These are phyloP conservation scores for Ophiostoma perfectum DNA, from an alignment of 2,329 filamentous ascomycete species.

Conservation along the genomic window DNA sequence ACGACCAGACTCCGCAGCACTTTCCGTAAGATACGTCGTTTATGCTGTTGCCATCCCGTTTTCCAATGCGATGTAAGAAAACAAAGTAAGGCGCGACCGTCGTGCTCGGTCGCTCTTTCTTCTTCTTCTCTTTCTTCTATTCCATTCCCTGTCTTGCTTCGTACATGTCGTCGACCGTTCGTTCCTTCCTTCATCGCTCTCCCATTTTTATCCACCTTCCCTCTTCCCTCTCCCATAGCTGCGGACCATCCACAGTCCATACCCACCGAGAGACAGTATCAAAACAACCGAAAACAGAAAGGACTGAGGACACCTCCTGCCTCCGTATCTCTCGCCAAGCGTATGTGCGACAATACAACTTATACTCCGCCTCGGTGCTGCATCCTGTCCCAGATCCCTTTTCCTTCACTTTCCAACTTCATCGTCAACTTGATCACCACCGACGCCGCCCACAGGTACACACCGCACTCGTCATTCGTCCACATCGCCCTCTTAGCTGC, in stretches of 20 bases:
- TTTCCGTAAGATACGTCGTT: slow-evolving; percentile 10
- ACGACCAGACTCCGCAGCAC: slow-evolving; percentile 11
- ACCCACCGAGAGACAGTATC: slow-evolving; percentile 6
- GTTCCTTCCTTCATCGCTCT: slow-evolving; percentile 8
- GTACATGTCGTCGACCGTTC: not conserved
- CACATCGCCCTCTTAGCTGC: slow-evolving; percentile 13
- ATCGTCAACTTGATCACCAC: not conserved
- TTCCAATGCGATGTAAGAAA: slow-evolving; percentile 1
- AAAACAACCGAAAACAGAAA: slow-evolving; percentile 11
- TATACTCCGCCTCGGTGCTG: not conserved
- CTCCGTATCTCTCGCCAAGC: not conserved
- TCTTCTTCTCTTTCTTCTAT: not conserved
- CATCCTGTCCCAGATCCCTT: not conserved
- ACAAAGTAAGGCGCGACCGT: slow-evolving; percentile 9
- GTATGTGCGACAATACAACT: not conserved
- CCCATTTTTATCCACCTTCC: not conserved
- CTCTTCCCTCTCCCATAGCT: not conserved
- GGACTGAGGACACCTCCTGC: slow-evolving; percentile 5
- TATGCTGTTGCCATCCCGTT: slow-evolving; percentile 8
- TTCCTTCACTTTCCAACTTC: not conserved
- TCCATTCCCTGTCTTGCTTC: not conserved
- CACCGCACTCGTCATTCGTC: not conserved
- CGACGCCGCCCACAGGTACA: not conserved
- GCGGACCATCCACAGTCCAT: not conserved
- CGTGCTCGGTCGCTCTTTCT: not conserved